Percentiles rank a stretch among this genome's conserved stretches.
phyloP scores from a whole-genome alignment of 139 green algal genomes.

The Tetradesmus lagerheimii region DNA sequence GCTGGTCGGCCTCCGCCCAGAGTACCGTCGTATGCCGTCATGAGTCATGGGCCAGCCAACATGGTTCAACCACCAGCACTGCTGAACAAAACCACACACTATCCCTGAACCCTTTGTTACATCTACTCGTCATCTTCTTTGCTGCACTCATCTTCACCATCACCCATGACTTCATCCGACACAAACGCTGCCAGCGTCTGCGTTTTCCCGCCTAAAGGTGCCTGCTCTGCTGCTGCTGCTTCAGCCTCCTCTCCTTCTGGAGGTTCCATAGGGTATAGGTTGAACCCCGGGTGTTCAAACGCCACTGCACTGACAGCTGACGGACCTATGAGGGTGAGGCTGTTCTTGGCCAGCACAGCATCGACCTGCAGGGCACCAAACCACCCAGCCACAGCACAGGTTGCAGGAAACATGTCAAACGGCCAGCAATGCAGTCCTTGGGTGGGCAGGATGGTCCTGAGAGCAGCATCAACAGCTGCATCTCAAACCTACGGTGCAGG shows the following conservation, averaged over 20 bases:
- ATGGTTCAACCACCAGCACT: too few relatives aligned
- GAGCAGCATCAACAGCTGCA: too few relatives aligned
- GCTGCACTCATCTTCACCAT: neutral
- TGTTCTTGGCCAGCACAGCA: neutral
- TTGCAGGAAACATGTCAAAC: neutral
- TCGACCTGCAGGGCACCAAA: neutral
- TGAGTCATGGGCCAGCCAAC: too few relatives aligned
- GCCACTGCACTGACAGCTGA: neutral
- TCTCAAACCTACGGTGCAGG: too few relatives aligned
- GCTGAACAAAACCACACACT: too few relatives aligned
- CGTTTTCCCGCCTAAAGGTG: neutral
- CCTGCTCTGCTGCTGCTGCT: neutral
- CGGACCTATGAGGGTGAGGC: neutral
- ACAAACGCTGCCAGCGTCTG: slow-evolving; percentile 20
- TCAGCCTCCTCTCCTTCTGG: neutral
- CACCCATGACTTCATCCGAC: neutral
- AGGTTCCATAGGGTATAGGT: neutral
- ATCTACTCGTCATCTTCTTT: neutral
- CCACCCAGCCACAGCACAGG: neutral
- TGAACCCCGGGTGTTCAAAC: slow-evolving; percentile 17
- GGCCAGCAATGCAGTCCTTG: neutral
- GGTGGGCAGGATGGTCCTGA: too few relatives aligned
- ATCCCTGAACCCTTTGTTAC: too few relatives aligned
- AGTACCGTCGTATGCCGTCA: too few relatives aligned
- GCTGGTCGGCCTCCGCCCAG: too few relatives aligned